Evolutionary conservation across 192 early-diverging fungal genomes (phyloP).

Genomic region (Umbelopsis isabellina): DNA sequence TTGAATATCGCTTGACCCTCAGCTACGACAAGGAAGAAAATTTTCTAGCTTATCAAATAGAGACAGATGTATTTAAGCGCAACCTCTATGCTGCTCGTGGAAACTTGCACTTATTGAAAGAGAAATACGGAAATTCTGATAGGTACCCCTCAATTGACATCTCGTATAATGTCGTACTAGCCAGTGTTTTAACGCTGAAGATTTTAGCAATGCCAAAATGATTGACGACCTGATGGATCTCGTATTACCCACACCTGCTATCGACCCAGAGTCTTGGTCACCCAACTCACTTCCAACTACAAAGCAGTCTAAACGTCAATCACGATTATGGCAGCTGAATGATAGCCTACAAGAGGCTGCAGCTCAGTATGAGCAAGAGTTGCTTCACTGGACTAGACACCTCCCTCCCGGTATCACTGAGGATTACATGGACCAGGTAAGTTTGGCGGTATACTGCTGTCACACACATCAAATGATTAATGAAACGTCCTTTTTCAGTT

Average conservation of each 20-base stretch:
- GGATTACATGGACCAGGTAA: background rate
- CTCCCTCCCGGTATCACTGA: background rate
- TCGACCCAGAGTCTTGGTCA: slow-evolving; percentile 15
- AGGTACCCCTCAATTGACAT: background rate
- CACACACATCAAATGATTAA: background rate
- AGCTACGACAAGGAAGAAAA: slow-evolving; percentile 7
- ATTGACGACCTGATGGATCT: slow-evolving; percentile 1
- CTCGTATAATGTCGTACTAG: background rate
- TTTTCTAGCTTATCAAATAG: slow-evolving; percentile 18
- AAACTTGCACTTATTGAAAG: slow-evolving; percentile 5
- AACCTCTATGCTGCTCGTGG: background rate
- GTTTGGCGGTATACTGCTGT: background rate
- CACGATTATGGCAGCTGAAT: background rate
- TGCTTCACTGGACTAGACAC: background rate
- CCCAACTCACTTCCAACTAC: slow-evolving; percentile 23
- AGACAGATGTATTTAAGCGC: slow-evolving; percentile 23
- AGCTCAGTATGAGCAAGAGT: background rate
- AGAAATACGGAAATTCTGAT: background rate
- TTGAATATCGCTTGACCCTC: background rate
- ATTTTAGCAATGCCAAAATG: background rate
- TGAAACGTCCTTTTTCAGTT: too few relatives aligned
- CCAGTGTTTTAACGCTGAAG: background rate
- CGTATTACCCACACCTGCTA: background rate
- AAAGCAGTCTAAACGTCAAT: background rate
- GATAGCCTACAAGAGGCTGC: background rate